Evolutionary conservation across 2,329 filamentous ascomycete genomes (phyloP), one percentile per base, ranked within the genome.

Genomic region (Fusarium metavorans): DNA sequence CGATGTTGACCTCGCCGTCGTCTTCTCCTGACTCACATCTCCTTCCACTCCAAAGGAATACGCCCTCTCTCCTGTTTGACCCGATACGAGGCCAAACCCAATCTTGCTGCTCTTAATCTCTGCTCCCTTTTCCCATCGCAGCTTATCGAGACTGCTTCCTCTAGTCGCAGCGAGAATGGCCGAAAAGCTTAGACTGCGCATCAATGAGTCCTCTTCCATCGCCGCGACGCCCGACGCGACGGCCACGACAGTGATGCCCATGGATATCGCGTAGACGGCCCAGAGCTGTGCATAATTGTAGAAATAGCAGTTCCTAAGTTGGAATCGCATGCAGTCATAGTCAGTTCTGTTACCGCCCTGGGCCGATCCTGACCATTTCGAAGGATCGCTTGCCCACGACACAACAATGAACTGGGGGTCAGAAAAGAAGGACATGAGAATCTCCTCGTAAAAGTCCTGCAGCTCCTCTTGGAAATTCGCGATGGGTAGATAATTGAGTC

Each of bases 401-500:
- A 79, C 77, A 10, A 61, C 65, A 20, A 78, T 68, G 66, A 79
- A 75, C 41, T 77, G 76, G 13, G 77, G 77, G 56, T 79, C 72
- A 0, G 77, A 79, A 30, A 79, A 60, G 50, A 79, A 69, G 3
- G 77, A 79, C 7, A 79, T 7, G 1, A 79, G 20, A 13, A 79
- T 78, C 9, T 79, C 77, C n/a, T 79, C 77, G 8, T 79, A 78
- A 8, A 79, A 75, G n/a, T 67, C 64, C 23, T 78, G 76, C 2
- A 79, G 9, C 57, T 78, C 71, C 0, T 63, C 48, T 6, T 52
- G 41, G 6, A 79, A 79, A 35, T 79, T 50, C 5, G 58, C 20
- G 5, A 76, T 54, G 5, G 77, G 70, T 0, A 79, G 30, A 37
- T 77, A 78, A 35, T 79, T 78, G 20, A 68, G 77, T n/a, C 63